phyloP scores from a whole-genome alignment of 441 rosid genomes.

The Raphanus hybrid region DNA sequence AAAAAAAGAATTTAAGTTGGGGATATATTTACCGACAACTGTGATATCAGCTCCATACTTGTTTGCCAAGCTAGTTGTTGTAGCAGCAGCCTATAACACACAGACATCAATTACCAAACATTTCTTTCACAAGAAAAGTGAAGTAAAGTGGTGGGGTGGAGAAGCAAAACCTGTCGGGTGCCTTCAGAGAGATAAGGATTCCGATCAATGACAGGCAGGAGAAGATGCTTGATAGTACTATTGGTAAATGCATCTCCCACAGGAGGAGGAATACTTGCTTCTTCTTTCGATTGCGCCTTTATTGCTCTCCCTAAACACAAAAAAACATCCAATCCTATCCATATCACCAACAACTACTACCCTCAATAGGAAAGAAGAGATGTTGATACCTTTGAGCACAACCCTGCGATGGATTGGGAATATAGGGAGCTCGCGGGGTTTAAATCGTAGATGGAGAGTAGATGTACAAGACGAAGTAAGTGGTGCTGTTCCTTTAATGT shows the following conservation, averaged over 20 bases:
- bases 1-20: neutral
- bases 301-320: conserved; percentile 42
- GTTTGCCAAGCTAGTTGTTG: conserved; percentile 83
- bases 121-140: neutral
- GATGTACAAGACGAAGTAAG: conserved; percentile 30
- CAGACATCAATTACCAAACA: too few relatives aligned
- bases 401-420: conserved; percentile 39
- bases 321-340: neutral
- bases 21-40: conserved; percentile 60
- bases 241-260: conserved; percentile 63
- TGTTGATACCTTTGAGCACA: conserved; percentile 46
- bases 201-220: conserved; percentile 76
- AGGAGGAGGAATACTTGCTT: conserved; percentile 38
- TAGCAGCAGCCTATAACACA: conserved; percentile 73
- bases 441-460: conserved; percentile 34
- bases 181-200: conserved; percentile 94
- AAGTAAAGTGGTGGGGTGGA: neutral
- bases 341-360: neutral
- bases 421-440: conserved; percentile 45
- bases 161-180: conserved; percentile 70
- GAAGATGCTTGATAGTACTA: conserved; percentile 67
- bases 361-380: neutral
- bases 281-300: conserved; percentile 65
- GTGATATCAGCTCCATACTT: conserved; percentile 96
- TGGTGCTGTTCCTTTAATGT: conserved; percentile 30